phyloP scores from a whole-genome alignment of 371 early-diverging fungal species.

The Gilbertella persicaria region DNA sequence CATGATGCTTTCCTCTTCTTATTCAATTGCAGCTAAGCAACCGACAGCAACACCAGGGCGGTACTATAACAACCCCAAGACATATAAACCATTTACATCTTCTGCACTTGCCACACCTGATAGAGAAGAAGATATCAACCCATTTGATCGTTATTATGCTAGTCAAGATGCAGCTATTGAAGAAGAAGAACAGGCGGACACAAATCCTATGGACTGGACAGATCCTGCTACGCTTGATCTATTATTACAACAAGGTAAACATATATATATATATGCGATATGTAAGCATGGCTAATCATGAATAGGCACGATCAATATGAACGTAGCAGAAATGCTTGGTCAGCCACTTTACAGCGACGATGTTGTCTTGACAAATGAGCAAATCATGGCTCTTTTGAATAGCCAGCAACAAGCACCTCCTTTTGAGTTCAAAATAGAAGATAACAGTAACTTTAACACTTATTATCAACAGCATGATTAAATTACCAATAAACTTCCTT shows the following conservation, averaged over 20 bases:
- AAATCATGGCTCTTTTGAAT: constrained; percentile 12
- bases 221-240: constrained; percentile 17
- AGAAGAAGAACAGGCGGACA: not conserved
- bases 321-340: constrained; percentile 8
- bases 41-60: not conserved
- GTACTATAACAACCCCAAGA: constrained; percentile 9
- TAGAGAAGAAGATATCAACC: constrained; percentile 19
- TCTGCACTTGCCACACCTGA: constrained; percentile 23
- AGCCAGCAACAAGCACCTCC: constrained; percentile 5
- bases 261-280: not conserved
- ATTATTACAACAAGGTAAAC: constrained; percentile 16
- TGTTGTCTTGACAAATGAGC: constrained; percentile 17
- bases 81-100: constrained; percentile 20
- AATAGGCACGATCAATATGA: constrained; percentile 11
- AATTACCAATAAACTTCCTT: too few species aligned
- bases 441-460: not conserved
- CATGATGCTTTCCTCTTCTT: too few species aligned
- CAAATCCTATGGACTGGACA: constrained; percentile 22
- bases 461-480: not conserved
- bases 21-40: too few species aligned
- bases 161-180: not conserved
- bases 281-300: too few species aligned
- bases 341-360: constrained; percentile 14
- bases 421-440: constrained; percentile 14
- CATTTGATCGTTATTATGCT: constrained; percentile 13